Conservation (phyloP, 2,329 filamentous ascomycete species). For the Berkeleyomyces basicola region DNA sequence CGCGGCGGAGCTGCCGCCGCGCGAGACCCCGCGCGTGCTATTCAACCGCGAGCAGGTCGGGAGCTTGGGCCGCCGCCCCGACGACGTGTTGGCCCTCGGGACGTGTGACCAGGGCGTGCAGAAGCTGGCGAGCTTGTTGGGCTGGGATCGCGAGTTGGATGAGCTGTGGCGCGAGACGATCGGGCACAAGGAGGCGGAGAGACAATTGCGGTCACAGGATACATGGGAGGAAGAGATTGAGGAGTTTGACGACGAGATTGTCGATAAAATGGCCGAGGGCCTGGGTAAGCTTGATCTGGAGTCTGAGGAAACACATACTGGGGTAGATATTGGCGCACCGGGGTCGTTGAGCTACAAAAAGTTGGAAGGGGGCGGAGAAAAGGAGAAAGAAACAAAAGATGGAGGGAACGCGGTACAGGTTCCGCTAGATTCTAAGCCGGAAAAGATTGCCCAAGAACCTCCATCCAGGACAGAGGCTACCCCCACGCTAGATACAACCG, state of each 20-base stretch:
- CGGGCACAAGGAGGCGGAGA: constrained; percentile 40
- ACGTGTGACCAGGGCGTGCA: constrained; percentile 72
- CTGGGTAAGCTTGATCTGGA: constrained; percentile 23
- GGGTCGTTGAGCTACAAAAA: constrained; percentile 6
- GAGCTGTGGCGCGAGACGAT: constrained; percentile 52
- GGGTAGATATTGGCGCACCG: not conserved
- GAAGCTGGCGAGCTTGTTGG: constrained; percentile 60
- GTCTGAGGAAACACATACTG: constrained; percentile 13
- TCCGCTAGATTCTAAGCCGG: no score
- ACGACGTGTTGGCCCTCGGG: constrained; percentile 72
- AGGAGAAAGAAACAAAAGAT: not conserved
- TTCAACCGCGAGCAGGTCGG: constrained; percentile 81
- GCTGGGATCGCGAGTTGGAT: constrained; percentile 77
- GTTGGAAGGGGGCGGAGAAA: not conserved
- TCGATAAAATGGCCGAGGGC: constrained; percentile 24
- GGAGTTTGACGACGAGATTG: constrained; percentile 27
- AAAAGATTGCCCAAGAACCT: not conserved
- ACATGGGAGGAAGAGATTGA: constrained; percentile 20
- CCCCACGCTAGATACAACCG: not conserved
- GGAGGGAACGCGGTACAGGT: not conserved
- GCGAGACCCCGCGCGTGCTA: constrained; percentile 56
- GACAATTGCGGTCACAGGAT: constrained; percentile 24
- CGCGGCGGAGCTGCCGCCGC: constrained; percentile 47
- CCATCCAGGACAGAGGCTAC: not conserved
- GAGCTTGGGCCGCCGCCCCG: constrained; percentile 53